phyloP scores from a whole-genome alignment of 768 basidiomycete genomes.

The Agaricus blazei region DNA sequence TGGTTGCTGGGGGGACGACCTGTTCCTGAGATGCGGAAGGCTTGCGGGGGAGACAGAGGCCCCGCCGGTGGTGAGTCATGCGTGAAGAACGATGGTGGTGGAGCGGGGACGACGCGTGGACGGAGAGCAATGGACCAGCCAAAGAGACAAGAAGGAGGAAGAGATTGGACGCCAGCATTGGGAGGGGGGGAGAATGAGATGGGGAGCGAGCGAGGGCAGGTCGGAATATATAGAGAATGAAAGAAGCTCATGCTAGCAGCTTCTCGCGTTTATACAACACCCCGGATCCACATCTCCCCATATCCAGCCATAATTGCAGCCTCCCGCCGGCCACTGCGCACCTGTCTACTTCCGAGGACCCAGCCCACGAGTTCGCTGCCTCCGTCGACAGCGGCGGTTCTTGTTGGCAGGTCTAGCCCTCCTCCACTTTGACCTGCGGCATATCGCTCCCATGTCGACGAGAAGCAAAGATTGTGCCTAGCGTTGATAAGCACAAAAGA shows the following conservation, averaged over 20 bases:
- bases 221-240: constrained; percentile 4
- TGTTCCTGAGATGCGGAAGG: constrained; percentile 1
- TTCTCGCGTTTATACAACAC: constrained; percentile 2
- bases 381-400: constrained; percentile 2
- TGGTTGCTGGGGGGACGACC: not conserved
- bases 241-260: constrained; percentile 6
- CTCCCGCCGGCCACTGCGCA: not conserved
- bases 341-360: not conserved
- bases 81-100: constrained; percentile 1
- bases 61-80: constrained; percentile 4
- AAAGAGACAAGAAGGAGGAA: constrained; percentile 14
- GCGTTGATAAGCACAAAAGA: constrained; percentile 23
- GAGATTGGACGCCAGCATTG: constrained; percentile 14
- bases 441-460: not conserved
- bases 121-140: constrained; percentile 15
- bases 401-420: constrained; percentile 13
- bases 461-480: constrained; percentile 19
- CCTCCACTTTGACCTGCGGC: constrained; percentile 3
- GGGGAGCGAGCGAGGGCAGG: constrained; percentile 1
- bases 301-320: not conserved
- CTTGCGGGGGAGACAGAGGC: constrained; percentile 16
- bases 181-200: constrained; percentile 1
- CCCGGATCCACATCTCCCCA: constrained; percentile 5
- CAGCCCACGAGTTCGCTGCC: constrained; percentile 12
- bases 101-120: constrained; percentile 12